Percentiles rank a stretch among this genome's conserved stretches.
Conservation (phyloP, 495 filamentous ascomycete species). For the Mytilinidion resinicola region DNA sequence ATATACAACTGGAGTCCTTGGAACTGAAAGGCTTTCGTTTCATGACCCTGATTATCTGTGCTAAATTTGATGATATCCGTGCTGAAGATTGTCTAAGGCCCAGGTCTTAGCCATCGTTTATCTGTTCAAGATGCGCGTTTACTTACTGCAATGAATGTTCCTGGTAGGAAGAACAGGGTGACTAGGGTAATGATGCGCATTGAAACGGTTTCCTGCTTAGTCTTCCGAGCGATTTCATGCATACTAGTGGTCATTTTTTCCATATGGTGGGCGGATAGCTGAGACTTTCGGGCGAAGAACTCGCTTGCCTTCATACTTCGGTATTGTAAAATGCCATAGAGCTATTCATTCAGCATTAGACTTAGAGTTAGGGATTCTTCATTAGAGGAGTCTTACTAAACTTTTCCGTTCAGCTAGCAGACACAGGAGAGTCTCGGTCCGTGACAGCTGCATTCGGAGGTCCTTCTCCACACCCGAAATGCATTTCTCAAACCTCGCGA, state of each 20-base stretch:
- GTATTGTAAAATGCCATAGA: conserved; percentile 31
- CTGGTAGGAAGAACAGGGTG: conserved; percentile 41
- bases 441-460: conserved; percentile 28
- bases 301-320: conserved; percentile 32
- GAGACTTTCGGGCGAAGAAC: conserved; percentile 28
- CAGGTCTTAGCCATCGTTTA: background rate
- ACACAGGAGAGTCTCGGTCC: conserved; percentile 27
- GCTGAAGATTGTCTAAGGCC: conserved; percentile 30
- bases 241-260: conserved; percentile 30
- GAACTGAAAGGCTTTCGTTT: background rate
- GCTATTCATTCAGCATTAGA: too few species aligned
- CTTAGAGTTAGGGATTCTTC: too few species aligned
- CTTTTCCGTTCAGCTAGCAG: conserved; percentile 28
- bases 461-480: conserved; percentile 26
- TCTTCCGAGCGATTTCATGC: conserved; percentile 25
- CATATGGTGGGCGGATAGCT: conserved; percentile 33
- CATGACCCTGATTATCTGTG: conserved; percentile 3
- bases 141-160: conserved; percentile 42
- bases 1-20: conserved; percentile 24
- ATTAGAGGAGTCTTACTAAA: conserved; percentile 19
- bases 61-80: conserved; percentile 30
- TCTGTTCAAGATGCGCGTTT: background rate
- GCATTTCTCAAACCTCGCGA: conserved; percentile 23
- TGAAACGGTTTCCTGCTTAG: conserved; percentile 24
- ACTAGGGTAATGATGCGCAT: conserved; percentile 43